A percentile compares a stretch with the other conserved stretches of the same genome.
These are phyloP conservation scores for Aureobasidium lini DNA, from an alignment of 2,329 filamentous ascomycete genomes.

Conservation along the genomic window DNA sequence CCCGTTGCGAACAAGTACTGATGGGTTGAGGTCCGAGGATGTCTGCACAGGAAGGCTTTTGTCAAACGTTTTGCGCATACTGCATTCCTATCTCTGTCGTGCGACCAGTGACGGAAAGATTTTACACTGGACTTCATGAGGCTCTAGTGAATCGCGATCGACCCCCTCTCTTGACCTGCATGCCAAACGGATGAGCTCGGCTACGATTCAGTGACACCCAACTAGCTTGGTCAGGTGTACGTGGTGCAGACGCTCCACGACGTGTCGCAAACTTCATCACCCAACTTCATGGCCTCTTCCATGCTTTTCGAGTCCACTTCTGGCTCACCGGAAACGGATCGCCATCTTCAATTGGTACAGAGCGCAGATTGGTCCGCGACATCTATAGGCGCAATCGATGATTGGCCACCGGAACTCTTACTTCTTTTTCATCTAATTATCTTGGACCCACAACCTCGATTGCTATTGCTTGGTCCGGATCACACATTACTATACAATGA, in stretches of 20 bases:
- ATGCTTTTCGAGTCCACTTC: not conserved
- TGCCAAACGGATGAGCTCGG: not conserved
- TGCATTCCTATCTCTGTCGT: not conserved
- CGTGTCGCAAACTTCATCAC: not conserved
- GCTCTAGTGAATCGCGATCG: not conserved
- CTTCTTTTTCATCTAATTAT: conserved; percentile 15
- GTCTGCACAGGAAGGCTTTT: no score
- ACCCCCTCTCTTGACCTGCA: not conserved
- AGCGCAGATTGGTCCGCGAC: conserved; percentile 16
- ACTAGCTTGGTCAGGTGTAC: not conserved
- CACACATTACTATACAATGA: conserved; percentile 15
- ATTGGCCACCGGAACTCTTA: conserved; percentile 15
- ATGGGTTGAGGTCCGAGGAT: not conserved
- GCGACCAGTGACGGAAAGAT: not conserved
- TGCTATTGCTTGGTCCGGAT: conserved; percentile 14
- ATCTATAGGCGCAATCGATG: conserved; percentile 9
- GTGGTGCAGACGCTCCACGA: not conserved
- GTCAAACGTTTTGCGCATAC: not conserved
- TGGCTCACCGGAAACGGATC: not conserved
- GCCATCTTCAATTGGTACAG: not conserved
- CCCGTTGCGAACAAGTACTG: not conserved
- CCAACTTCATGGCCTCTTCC: not conserved
- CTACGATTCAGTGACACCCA: not conserved
- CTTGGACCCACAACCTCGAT: conserved; percentile 15
- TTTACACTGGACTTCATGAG: not conserved